Evolutionary conservation across 1,284 basidiomycete genomes (phyloP).

Genomic region (Cryptococcus floricola): DNA sequence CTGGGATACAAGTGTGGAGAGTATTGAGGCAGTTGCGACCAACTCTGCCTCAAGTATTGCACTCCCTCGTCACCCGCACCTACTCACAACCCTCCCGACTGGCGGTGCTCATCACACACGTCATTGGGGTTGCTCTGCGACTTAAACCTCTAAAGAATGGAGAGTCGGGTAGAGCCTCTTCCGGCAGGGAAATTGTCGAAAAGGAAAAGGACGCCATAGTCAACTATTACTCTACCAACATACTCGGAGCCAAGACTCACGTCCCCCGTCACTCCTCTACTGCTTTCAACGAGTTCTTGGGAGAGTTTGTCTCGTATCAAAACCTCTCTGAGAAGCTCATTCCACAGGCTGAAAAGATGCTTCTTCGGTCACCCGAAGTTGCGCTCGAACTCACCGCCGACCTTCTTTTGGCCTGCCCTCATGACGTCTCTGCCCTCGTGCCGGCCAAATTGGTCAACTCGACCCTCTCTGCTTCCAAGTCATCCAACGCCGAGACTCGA

Average conservation of each 20-base stretch:
- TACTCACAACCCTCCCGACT: constrained; percentile 22
- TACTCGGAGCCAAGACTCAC: constrained; percentile 39
- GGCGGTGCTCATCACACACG: constrained; percentile 37
- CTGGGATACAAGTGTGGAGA: constrained; percentile 38
- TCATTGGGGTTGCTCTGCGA: constrained; percentile 39
- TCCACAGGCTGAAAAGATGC: constrained; percentile 43
- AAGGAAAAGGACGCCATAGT: constrained; percentile 36
- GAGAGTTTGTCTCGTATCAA: constrained; percentile 29
- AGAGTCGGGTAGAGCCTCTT: constrained; percentile 14
- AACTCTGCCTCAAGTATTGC: constrained; percentile 30
- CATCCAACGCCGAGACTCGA: constrained; percentile 65
- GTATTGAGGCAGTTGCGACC: constrained; percentile 29
- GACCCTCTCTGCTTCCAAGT: constrained; percentile 69
- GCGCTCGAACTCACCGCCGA: constrained; percentile 43
- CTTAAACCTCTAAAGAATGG: constrained; percentile 20
- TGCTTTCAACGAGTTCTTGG: constrained; percentile 32
- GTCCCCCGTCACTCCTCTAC: constrained; percentile 28
- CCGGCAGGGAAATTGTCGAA: constrained; percentile 23
- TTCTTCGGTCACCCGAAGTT: constrained; percentile 45
- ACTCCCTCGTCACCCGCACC: constrained; percentile 30
- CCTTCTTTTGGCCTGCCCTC: constrained; percentile 38
- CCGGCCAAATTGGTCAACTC: constrained; percentile 65
- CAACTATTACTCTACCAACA: constrained; percentile 37
- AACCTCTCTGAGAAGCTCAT: constrained; percentile 36
- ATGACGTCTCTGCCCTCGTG: constrained; percentile 55